These are phyloP conservation scores for Starmerella powellii DNA, from an alignment of 805 yeast species.

Conservation along the genomic window DNA sequence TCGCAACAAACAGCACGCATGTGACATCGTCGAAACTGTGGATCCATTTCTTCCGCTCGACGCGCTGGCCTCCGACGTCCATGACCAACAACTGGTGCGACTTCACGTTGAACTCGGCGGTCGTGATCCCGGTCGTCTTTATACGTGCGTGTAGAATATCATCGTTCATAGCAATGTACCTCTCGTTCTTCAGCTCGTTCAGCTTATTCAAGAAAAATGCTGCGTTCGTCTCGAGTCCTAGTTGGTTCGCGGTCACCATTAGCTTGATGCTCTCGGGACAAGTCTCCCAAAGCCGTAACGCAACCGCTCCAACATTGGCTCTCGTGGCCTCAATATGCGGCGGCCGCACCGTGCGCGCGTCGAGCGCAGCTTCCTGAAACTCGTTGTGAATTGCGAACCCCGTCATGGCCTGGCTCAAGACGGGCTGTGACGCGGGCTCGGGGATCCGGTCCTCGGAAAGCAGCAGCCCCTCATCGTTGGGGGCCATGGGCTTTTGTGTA, in stretches of 20 bases:
- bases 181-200: slow-evolving; percentile 47
- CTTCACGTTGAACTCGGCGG: slow-evolving; percentile 59
- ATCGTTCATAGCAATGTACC: slow-evolving; percentile 59
- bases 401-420: slow-evolving; percentile 8
- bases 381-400: slow-evolving; percentile 7
- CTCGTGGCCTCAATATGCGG: slow-evolving; percentile 17
- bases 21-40: slow-evolving; percentile 89
- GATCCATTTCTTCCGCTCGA: slow-evolving; percentile 95
- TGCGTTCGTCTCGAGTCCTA: slow-evolving; percentile 77
- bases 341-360: background rate
- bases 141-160: slow-evolving; percentile 86
- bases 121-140: slow-evolving; percentile 91
- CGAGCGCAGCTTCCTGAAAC: slow-evolving; percentile 4
- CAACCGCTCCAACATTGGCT: slow-evolving; percentile 50
- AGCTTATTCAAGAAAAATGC: slow-evolving; percentile 68
- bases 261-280: slow-evolving; percentile 33
- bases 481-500: no score
- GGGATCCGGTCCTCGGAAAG: slow-evolving; percentile 24
- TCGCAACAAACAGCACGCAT: slow-evolving; percentile 75
- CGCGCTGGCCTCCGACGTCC: slow-evolving; percentile 96
- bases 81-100: slow-evolving; percentile 59
- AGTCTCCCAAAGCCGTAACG: slow-evolving; percentile 49
- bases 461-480: no score
- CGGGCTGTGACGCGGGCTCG: slow-evolving; percentile 37
- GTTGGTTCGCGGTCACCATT: slow-evolving; percentile 46